These are phyloP conservation scores for Blastosporella zonata DNA, from an alignment of 1,284 basidiomycete genomes.

Conservation along the genomic window DNA sequence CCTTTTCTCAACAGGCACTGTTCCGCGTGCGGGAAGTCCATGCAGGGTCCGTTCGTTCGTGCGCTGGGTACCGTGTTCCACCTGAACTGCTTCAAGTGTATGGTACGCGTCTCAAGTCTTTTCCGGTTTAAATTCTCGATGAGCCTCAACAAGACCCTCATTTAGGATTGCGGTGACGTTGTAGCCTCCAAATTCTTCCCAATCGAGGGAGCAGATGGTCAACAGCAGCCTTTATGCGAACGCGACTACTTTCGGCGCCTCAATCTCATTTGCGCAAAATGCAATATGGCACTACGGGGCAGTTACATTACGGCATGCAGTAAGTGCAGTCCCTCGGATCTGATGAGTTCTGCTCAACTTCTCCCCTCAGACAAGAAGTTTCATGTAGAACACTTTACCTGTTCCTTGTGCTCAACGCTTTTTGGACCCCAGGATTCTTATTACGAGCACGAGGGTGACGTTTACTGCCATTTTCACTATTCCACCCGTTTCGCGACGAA, in stretches of 20 bases:
- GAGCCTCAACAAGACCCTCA: slow-evolving; percentile 12
- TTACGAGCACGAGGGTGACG: slow-evolving; percentile 96
- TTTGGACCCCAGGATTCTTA: slow-evolving; percentile 99
- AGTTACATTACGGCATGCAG: slow-evolving; percentile 99
- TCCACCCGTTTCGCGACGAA: slow-evolving; percentile 98
- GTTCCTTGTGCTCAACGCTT: slow-evolving; percentile 92
- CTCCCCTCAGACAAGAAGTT: slow-evolving; percentile 84
- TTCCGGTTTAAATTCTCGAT: slow-evolving; percentile 11
- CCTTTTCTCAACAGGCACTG: slow-evolving; percentile 48
- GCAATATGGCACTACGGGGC: slow-evolving; percentile 89
- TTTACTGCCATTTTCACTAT: slow-evolving; percentile 98
- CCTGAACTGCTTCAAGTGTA: slow-evolving; percentile 95
- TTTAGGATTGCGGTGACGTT: slow-evolving; percentile 91
- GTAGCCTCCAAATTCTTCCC: slow-evolving; percentile 99
- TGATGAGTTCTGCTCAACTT: slow-evolving; percentile 20
- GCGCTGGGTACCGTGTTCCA: slow-evolving; percentile 95
- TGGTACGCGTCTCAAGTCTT: slow-evolving; percentile 50
- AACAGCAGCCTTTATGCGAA: slow-evolving; percentile 93
- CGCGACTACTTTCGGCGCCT: slow-evolving; percentile 96
- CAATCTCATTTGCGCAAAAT: slow-evolving; percentile 96
- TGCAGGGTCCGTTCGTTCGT: slow-evolving; percentile 95
- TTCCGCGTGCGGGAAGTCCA: slow-evolving; percentile 69
- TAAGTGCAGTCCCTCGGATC: slow-evolving; percentile 45
- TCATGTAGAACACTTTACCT: slow-evolving; percentile 99
- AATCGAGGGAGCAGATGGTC: slow-evolving; percentile 83